Evolutionary conservation across 495 filamentous ascomycete species (phyloP), one percentile per base, ranked within the genome.

Genomic region (Trichoderma virens): DNA sequence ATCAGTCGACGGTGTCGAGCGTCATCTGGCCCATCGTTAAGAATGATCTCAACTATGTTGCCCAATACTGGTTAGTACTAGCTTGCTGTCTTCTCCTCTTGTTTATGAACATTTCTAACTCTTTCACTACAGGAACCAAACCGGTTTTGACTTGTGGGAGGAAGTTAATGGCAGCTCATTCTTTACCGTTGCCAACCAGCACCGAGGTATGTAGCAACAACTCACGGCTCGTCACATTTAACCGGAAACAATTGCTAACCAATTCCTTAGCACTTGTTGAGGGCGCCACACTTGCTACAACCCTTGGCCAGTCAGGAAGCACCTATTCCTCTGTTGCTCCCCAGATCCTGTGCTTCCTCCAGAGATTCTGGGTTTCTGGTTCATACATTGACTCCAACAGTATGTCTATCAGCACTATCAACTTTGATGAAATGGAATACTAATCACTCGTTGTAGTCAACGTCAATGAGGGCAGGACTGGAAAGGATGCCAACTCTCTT

Each of bases 91-190:
- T n/a, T 8, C 8, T 8, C 0, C 3, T 8, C 30, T 31, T n/a
- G 20, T 9, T 14, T 6, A 8, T 30, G 27, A n/a, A n/a, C n/a
- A n/a, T 56, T 11, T 16, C 51, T 56, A 56, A 56, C 25, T 9
- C 25, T 30, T 27, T 2, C 1, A 16, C 6, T 7, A 2, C 14
- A 69, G 69, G 72, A 86, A 84, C 67, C 75, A 84, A 63, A 85
- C 82, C 27, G 85, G 85, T 34, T 90, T 83, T 64, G 88, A 91
- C 70, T 78, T 91, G 0, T 90, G 88, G 88, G 88, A 90, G 67
- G 88, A 90, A 72, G 82, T 88, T 1, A 71, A 78, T 18, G 84
- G 85, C 56, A 78, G 75, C 59, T 86, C 85, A 5, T 89, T 89
- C 77, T 90, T 80, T 63, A 81, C 79, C 45, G 66, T 77, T 56